Evolutionary conservation across 1,284 basidiomycete genomes (phyloP).

Genomic region (Malassezia sp.): DNA sequence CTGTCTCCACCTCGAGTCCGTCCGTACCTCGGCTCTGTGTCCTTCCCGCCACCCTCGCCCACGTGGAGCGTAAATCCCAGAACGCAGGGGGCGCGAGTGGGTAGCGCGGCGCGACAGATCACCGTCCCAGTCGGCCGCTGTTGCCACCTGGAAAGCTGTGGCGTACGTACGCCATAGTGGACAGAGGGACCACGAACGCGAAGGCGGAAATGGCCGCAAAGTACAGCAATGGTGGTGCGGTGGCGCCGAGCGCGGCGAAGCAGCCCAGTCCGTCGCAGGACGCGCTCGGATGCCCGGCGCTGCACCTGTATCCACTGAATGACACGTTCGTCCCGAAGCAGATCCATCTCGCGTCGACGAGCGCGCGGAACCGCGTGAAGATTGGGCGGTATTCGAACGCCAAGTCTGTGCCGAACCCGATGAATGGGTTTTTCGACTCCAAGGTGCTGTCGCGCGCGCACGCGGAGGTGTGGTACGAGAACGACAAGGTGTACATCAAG

Average conservation of each 20-base stretch:
- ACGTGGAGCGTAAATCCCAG: too few relatives aligned
- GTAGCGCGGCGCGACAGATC: too few relatives aligned
- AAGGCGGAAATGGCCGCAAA: background rate
- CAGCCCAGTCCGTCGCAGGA: slow-evolving; percentile 8
- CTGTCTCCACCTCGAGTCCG: too few relatives aligned
- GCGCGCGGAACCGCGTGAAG: slow-evolving; percentile 56
- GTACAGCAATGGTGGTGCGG: slow-evolving; percentile 1
- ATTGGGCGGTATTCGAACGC: slow-evolving; percentile 96
- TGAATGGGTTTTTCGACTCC: slow-evolving; percentile 93
- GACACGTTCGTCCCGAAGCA: slow-evolving; percentile 94
- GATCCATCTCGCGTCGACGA: slow-evolving; percentile 64
- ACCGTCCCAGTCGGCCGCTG: too few relatives aligned
- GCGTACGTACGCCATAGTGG: too few relatives aligned
- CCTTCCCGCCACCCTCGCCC: too few relatives aligned
- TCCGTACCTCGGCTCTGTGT: too few relatives aligned
- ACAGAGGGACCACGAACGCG: background rate
- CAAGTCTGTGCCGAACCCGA: slow-evolving; percentile 84
- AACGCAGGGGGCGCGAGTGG: too few relatives aligned
- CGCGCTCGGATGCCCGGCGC: slow-evolving; percentile 36
- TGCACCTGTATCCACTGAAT: slow-evolving; percentile 74
- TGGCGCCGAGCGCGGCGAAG: background rate
- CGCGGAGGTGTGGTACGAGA: slow-evolving; percentile 94
- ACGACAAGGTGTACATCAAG: slow-evolving; percentile 65
- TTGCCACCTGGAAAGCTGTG: too few relatives aligned
- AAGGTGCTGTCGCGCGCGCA: slow-evolving; percentile 92